Conservation (phyloP, 768 basidiomycete genomes). For the Suillus subluteus region DNA sequence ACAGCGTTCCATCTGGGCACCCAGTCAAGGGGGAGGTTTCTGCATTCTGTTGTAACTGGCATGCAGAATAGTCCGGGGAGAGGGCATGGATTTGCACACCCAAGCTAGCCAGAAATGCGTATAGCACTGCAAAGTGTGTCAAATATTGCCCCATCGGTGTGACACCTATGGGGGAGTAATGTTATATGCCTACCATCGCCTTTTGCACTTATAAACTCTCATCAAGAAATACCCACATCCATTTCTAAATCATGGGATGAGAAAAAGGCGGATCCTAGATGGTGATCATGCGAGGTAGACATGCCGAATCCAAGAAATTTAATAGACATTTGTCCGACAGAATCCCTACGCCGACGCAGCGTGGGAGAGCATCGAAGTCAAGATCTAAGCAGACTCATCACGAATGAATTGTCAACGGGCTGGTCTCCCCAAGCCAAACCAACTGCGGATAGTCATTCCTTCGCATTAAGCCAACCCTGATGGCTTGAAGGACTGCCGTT, state of each 20-base stretch:
- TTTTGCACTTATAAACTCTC: not conserved
- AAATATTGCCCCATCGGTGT: not conserved
- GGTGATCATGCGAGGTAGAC: not conserved
- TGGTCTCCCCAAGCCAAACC: not conserved
- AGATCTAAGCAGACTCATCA: not conserved
- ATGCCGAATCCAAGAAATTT: not conserved
- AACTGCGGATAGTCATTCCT: not conserved
- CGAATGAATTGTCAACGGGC: not conserved
- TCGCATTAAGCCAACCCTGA: not conserved
- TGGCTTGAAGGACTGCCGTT: not conserved
- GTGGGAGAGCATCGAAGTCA: not conserved
- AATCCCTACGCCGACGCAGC: not conserved
- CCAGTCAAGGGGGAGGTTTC: conserved; percentile 46
- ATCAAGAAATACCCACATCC: not conserved
- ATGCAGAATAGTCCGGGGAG: conserved; percentile 48
- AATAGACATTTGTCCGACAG: not conserved
- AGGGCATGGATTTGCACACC: conserved; percentile 29
- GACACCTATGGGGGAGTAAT: not conserved
- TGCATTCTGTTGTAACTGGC: conserved; percentile 51
- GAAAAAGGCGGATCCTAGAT: not conserved
- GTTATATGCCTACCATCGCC: not conserved
- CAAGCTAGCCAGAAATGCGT: not conserved
- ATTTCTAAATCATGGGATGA: not conserved
- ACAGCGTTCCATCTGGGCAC: conserved; percentile 47
- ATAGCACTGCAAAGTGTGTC: not conserved